These are phyloP conservation scores for Diutina ranongensis DNA, from an alignment of 1,139 yeast genomes.

Conservation along the genomic window DNA sequence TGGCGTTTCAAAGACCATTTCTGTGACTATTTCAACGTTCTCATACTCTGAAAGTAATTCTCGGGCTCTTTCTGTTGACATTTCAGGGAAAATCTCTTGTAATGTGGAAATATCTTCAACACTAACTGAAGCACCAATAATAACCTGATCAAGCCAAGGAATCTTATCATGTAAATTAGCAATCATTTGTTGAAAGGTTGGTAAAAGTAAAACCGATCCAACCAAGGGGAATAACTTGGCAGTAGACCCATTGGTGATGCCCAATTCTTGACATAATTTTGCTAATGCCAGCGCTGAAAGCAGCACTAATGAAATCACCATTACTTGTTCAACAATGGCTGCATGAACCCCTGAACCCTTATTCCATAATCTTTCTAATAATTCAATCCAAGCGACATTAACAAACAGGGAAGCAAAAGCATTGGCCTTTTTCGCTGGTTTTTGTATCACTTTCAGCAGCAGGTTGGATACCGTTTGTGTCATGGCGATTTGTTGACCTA, in stretches of 20 bases:
- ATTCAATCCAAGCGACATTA: slow-evolving; percentile 42
- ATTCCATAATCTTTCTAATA: slow-evolving; percentile 42
- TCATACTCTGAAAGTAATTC: slow-evolving; percentile 35
- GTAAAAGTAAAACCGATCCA: slow-evolving; percentile 39
- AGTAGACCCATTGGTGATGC: slow-evolving; percentile 27
- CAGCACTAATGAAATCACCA: slow-evolving; percentile 41
- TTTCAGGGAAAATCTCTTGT: slow-evolving; percentile 48
- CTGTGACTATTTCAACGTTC: slow-evolving; percentile 47
- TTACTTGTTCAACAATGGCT: slow-evolving; percentile 31
- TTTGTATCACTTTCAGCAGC: neutral
- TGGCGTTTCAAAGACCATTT: slow-evolving; percentile 52
- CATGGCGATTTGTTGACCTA: slow-evolving; percentile 23
- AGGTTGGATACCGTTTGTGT: neutral
- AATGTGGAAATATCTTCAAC: slow-evolving; percentile 32
- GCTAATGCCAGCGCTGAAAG: slow-evolving; percentile 34
- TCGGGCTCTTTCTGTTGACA: slow-evolving; percentile 33
- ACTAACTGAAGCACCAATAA: slow-evolving; percentile 13
- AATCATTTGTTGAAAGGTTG: slow-evolving; percentile 27
- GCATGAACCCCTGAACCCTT: slow-evolving; percentile 46
- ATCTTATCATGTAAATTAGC: slow-evolving; percentile 40
- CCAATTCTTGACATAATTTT: slow-evolving; percentile 30
- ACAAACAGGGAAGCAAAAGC: slow-evolving; percentile 46
- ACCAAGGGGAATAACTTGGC: slow-evolving; percentile 40
- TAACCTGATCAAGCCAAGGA: slow-evolving; percentile 22
- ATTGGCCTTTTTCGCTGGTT: slow-evolving; percentile 10